Evolutionary conservation across 257 asterid species (phyloP).

Genomic region (Parsonsia alboflavescens): DNA sequence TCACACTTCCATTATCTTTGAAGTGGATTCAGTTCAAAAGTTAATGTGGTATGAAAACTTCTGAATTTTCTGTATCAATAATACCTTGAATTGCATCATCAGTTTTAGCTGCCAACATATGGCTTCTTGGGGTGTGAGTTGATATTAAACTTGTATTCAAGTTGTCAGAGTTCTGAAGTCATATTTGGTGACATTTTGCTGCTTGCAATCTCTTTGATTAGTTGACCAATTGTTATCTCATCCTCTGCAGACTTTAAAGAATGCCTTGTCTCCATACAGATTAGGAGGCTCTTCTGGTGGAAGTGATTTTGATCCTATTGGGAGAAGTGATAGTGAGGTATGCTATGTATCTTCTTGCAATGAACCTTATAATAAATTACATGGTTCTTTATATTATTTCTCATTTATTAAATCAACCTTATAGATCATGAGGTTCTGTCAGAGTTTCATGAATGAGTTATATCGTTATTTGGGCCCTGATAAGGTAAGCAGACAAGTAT

Average conservation of each 20-base stretch:
- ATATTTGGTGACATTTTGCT: background rate
- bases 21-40: background rate
- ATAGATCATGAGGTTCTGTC: conserved; percentile 94
- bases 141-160: background rate
- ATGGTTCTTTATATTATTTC: conserved; percentile 11
- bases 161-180: background rate
- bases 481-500: conserved; percentile 50
- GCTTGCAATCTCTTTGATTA: conserved; percentile 9
- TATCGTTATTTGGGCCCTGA: conserved; percentile 96
- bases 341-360: conserved; percentile 15
- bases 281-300: conserved; percentile 99
- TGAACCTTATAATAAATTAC: conserved; percentile 16
- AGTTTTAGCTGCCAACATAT: background rate
- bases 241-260: conserved; percentile 73
- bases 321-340: conserved; percentile 91
- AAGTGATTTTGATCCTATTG: conserved; percentile 94
- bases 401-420: conserved; percentile 20
- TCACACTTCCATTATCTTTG: background rate
- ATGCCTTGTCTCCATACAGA: conserved; percentile 95
- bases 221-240: conserved; percentile 23
- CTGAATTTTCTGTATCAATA: background rate
- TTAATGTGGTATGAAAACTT: background rate
- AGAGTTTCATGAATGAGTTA: conserved; percentile 94
- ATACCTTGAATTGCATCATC: background rate
- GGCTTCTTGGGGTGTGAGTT: conserved; percentile 2